A percentile compares a stretch with the other conserved stretches of the same genome.
Conservation (phyloP, 2,329 filamentous ascomycete genomes). For the Aspergillus versicolor region DNA sequence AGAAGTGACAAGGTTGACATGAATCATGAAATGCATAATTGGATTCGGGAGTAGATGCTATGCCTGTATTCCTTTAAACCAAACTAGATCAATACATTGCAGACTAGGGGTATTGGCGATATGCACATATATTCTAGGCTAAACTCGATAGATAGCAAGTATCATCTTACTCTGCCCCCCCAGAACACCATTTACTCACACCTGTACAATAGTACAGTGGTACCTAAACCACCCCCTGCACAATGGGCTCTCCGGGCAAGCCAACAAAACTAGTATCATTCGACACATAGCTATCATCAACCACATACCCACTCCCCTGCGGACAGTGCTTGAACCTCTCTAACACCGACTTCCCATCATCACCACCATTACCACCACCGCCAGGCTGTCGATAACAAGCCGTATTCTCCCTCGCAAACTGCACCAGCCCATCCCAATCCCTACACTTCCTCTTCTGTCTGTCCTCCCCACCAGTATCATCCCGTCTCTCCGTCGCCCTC, state of each 20-base stretch:
- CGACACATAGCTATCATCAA: background rate
- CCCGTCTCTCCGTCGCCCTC: background rate
- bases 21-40: too few species aligned
- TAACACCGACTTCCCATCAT: background rate
- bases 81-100: too few species aligned
- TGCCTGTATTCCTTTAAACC: too few species aligned
- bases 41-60: too few species aligned
- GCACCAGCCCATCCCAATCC: background rate
- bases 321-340: background rate
- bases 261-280: background rate
- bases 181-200: background rate
- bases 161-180: background rate
- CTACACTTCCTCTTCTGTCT: background rate
- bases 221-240: background rate
- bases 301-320: background rate
- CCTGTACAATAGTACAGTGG: too few species aligned
- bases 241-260: background rate
- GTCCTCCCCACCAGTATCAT: background rate
- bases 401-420: background rate
- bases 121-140: too few species aligned
- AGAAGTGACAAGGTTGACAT: too few species aligned
- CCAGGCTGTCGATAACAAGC: background rate
- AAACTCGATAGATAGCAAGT: too few species aligned
- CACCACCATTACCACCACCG: background rate
- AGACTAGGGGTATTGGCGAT: too few species aligned